Conservation (phyloP, 805 yeast species). For the Komagataella pseudopastoris region DNA sequence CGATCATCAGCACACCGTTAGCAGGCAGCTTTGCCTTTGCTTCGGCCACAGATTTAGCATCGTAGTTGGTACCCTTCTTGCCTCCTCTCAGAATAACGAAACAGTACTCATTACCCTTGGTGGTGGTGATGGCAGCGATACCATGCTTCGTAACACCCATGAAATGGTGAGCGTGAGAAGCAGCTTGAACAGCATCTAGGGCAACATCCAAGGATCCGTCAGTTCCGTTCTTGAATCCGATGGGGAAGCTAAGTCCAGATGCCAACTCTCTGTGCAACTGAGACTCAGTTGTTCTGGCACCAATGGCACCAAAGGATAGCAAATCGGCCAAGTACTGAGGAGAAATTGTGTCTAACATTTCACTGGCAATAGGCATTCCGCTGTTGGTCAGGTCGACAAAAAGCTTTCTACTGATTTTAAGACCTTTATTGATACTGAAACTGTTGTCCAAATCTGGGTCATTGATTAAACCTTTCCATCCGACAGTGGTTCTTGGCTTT, state of each 20-base stretch:
- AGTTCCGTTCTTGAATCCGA: constrained; percentile 96
- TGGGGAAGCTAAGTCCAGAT: constrained; percentile 94
- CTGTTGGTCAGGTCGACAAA: constrained; percentile 71
- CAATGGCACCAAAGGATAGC: constrained; percentile 94
- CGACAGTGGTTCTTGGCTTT: constrained; percentile 97
- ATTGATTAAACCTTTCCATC: constrained; percentile 97
- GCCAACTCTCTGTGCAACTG: constrained; percentile 96
- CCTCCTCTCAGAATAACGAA: constrained; percentile 95
- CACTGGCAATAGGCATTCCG: constrained; percentile 82
- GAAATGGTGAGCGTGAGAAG: constrained; percentile 89
- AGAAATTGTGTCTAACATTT: constrained; percentile 94
- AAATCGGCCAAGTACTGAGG: constrained; percentile 92
- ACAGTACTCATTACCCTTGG: constrained; percentile 84
- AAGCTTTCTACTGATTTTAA: constrained; percentile 76
- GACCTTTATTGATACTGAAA: constrained; percentile 90
- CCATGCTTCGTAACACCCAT: constrained; percentile 93
- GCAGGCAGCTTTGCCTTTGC: constrained; percentile 49
- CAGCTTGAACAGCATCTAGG: constrained; percentile 86
- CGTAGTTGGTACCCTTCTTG: constrained; percentile 83
- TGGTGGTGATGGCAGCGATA: constrained; percentile 88
- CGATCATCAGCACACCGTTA: constrained; percentile 55
- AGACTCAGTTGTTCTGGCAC: constrained; percentile 97
- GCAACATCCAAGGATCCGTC: constrained; percentile 94
- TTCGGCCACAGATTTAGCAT: constrained; percentile 53
- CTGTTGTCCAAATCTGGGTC: constrained; percentile 94